Conservation (phyloP, 1,284 basidiomycete species). For the Sporisorium scitamineum region DNA sequence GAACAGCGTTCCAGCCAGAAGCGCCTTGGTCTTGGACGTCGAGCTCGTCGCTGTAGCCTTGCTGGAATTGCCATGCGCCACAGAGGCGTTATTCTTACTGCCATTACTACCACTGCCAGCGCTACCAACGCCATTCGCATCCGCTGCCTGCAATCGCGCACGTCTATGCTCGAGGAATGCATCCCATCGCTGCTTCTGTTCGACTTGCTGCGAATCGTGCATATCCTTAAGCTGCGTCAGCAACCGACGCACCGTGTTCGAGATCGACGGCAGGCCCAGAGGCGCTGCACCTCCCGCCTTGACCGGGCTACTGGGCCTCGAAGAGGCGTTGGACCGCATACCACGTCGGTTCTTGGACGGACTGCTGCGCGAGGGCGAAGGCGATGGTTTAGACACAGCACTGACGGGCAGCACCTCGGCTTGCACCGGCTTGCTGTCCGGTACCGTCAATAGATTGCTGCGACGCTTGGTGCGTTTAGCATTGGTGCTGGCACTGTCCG, state of each 20-base stretch:
- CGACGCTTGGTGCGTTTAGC: slow-evolving; percentile 30
- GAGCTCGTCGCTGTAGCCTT: slow-evolving; percentile 14
- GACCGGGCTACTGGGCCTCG: slow-evolving; percentile 46
- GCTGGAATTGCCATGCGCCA: no score
- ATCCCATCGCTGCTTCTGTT: slow-evolving; percentile 86
- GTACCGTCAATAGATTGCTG: slow-evolving; percentile 43
- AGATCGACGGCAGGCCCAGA: slow-evolving; percentile 68
- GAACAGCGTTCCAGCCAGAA: slow-evolving; percentile 28
- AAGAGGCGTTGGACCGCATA: slow-evolving; percentile 35
- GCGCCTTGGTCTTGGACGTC: slow-evolving; percentile 32
- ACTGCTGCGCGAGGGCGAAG: slow-evolving; percentile 26
- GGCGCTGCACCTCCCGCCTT: slow-evolving; percentile 11
- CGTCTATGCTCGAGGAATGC: slow-evolving; percentile 78
- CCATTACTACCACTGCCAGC: not conserved
- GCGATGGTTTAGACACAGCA: slow-evolving; percentile 42
- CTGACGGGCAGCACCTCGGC: slow-evolving; percentile 55
- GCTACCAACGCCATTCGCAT: slow-evolving; percentile 15
- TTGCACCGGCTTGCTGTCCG: slow-evolving; percentile 68
- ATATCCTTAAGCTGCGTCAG: slow-evolving; percentile 85
- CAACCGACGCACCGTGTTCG: slow-evolving; percentile 80
- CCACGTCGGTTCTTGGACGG: slow-evolving; percentile 20
- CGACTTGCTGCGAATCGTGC: slow-evolving; percentile 83
- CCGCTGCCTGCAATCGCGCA: slow-evolving; percentile 68
- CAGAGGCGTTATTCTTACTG: slow-evolving; percentile 5
- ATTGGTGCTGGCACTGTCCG: slow-evolving; percentile 22